A percentile compares a stretch with the other conserved stretches of the same genome.
Evolutionary conservation across 1,284 basidiomycete genomes (phyloP).

Genomic region (Sutorius eximius): DNA sequence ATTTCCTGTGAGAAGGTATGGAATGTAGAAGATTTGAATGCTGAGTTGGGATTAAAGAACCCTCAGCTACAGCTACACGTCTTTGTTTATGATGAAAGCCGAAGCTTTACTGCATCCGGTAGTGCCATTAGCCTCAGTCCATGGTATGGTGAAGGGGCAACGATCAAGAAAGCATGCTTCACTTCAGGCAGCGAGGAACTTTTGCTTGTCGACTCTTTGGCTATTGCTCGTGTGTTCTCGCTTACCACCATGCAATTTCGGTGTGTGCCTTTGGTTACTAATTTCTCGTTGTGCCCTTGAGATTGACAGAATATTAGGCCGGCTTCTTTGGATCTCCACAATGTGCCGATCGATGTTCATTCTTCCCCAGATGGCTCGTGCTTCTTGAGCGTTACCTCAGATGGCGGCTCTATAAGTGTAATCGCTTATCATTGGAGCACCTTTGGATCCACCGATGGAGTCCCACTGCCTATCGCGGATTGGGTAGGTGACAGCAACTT

Average conservation of each 20-base stretch:
- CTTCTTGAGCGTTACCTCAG: constrained; percentile 38
- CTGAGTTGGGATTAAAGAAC: constrained; percentile 1
- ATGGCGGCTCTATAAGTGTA: constrained; percentile 25
- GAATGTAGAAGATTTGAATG: background rate
- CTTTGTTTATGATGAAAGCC: constrained; percentile 44
- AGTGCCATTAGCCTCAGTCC: constrained; percentile 40
- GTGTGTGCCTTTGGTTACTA: constrained; percentile 29
- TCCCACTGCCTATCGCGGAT: constrained; percentile 36
- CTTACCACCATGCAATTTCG: constrained; percentile 52
- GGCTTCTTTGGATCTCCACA: constrained; percentile 42
- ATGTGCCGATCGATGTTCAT: constrained; percentile 36
- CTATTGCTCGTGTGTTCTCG: constrained; percentile 49
- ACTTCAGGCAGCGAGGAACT: constrained; percentile 51
- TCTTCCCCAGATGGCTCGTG: constrained; percentile 58
- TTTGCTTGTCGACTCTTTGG: constrained; percentile 45
- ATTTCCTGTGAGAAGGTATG: constrained; percentile 44
- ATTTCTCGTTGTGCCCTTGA: background rate
- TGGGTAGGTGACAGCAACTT: constrained; percentile 28
- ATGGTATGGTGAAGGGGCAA: constrained; percentile 43
- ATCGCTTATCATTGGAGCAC: constrained; percentile 54
- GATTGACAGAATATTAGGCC: constrained; percentile 37
- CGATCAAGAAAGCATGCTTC: constrained; percentile 41
- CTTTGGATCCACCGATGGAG: constrained; percentile 51
- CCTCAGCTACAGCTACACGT: constrained; percentile 42
- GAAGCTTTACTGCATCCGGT: constrained; percentile 40